A percentile compares a stretch with the other conserved stretches of the same genome.
These are phyloP conservation scores for Rhizopus arrhizus DNA, from an alignment of 371 early-diverging fungal species.

Conservation along the genomic window DNA sequence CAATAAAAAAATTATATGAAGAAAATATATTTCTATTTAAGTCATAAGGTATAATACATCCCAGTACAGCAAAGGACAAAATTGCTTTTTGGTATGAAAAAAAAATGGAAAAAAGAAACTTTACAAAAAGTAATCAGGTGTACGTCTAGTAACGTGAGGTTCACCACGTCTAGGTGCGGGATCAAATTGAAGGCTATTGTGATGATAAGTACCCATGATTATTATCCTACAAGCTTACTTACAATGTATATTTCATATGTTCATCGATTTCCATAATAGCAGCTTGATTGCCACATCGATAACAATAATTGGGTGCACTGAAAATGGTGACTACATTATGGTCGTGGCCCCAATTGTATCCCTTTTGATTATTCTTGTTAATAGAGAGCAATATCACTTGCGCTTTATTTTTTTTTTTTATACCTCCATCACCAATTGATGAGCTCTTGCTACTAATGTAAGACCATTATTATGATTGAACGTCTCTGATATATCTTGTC, in stretches of 20 bases:
- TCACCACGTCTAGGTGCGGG: conserved; percentile 98
- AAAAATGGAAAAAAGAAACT: neutral
- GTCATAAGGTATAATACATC: no score
- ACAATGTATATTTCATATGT: conserved; percentile 90
- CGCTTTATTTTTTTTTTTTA: neutral
- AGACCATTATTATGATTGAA: conserved; percentile 97
- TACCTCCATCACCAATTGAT: conserved; percentile 87
- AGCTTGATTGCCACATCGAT: conserved; percentile 99
- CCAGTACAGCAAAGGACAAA: no score
- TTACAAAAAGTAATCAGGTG: conserved; percentile 99
- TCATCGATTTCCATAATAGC: conserved; percentile 97
- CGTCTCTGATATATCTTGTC: conserved; percentile 93
- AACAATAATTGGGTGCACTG: conserved; percentile 99
- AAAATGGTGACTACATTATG: conserved; percentile 99
- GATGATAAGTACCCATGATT: neutral
- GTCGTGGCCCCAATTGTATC: conserved; percentile 98
- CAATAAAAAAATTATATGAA: no score
- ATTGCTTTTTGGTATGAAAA: no score
- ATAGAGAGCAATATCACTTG: conserved; percentile 33
- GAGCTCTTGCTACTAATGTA: conserved; percentile 93
- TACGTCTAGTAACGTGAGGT: conserved; percentile 95
- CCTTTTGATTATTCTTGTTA: conserved; percentile 51
- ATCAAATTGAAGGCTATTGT: conserved; percentile 91
- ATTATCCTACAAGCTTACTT: conserved; percentile 32
- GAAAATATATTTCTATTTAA: no score